Evolutionary conservation across 495 filamentous ascomycete genomes (phyloP).

Genomic region (Acidomyces sp.): DNA sequence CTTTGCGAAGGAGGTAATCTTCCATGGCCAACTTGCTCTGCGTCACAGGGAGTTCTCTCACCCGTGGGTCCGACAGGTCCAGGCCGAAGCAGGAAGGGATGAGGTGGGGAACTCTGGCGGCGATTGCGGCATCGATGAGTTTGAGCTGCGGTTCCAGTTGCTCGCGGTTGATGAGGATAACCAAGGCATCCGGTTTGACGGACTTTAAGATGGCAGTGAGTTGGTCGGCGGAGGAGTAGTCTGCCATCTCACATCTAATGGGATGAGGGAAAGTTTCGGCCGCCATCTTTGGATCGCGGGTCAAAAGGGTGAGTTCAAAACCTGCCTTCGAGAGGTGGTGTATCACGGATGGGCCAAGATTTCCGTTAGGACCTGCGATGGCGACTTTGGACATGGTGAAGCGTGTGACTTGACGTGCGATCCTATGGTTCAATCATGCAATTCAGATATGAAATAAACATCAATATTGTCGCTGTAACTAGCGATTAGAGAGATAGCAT

Average conservation of each 20-base stretch:
- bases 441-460: too few species aligned
- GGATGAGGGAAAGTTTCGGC: conserved; percentile 24
- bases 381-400: conserved; percentile 31
- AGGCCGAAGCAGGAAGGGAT: conserved; percentile 53
- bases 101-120: conserved; percentile 47
- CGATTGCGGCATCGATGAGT: conserved; percentile 47
- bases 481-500: too few species aligned
- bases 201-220: conserved; percentile 29
- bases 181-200: conserved; percentile 43
- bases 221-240: conserved; percentile 1
- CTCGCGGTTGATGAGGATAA: conserved; percentile 36
- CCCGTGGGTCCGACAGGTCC: conserved; percentile 33
- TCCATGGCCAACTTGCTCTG: conserved; percentile 1
- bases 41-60: conserved; percentile 1
- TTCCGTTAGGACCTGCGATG: conserved; percentile 42
- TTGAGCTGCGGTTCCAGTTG: conserved; percentile 31
- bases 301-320: conserved; percentile 47
- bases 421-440: too few species aligned
- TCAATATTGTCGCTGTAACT: too few species aligned
- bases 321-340: conserved; percentile 38
- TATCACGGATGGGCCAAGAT: conserved; percentile 45
- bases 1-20: conserved; percentile 1
- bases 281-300: conserved; percentile 33
- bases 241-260: conserved; percentile 15
- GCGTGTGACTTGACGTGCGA: too few species aligned